Evolutionary conservation across 139 green algal genomes (phyloP).

Genomic region (Astrephomene gubernaculifera): DNA sequence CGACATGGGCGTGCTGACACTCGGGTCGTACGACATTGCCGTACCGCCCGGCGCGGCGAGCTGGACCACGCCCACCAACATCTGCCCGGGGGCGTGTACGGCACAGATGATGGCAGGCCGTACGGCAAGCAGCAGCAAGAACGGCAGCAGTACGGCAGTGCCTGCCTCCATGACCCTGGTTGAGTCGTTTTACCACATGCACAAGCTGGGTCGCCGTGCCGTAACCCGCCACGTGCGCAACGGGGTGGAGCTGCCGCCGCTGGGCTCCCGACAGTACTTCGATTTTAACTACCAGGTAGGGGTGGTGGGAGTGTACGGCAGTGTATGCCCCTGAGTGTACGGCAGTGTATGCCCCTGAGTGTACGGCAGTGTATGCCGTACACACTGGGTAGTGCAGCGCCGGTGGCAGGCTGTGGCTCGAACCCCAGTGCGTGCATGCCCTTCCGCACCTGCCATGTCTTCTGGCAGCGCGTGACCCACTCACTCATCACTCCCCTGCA

Average conservation of each 20-base stretch:
- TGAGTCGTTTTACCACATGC: slow-evolving; percentile 38
- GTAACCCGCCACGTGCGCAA: slow-evolving; percentile 21
- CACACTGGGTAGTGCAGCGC: too few species aligned
- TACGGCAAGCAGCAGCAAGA: too few species aligned
- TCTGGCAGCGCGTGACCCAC: too few species aligned
- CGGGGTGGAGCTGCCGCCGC: slow-evolving; percentile 12
- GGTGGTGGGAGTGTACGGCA: too few species aligned
- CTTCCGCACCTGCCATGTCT: too few species aligned
- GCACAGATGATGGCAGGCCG: neutral
- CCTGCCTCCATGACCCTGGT: neutral
- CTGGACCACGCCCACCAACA: neutral
- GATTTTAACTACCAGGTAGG: slow-evolving; percentile 10
- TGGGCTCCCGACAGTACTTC: slow-evolving; percentile 14
- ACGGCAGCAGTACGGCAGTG: too few species aligned
- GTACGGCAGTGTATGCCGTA: too few species aligned
- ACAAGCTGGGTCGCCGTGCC: neutral
- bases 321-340: too few species aligned
- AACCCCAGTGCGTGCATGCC: too few species aligned
- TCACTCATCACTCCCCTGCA: too few species aligned
- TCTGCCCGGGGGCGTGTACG: slow-evolving; percentile 7
- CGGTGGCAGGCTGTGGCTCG: too few species aligned
- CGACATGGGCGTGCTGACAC: slow-evolving; percentile 38
- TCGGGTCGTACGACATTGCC: neutral
- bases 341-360: too few species aligned
- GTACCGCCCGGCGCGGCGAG: slow-evolving; percentile 5